A percentile compares a stretch with the other conserved stretches of the same genome.
phyloP scores from a whole-genome alignment of 345 rosid genomes.

The Carallia pectinifolia region DNA sequence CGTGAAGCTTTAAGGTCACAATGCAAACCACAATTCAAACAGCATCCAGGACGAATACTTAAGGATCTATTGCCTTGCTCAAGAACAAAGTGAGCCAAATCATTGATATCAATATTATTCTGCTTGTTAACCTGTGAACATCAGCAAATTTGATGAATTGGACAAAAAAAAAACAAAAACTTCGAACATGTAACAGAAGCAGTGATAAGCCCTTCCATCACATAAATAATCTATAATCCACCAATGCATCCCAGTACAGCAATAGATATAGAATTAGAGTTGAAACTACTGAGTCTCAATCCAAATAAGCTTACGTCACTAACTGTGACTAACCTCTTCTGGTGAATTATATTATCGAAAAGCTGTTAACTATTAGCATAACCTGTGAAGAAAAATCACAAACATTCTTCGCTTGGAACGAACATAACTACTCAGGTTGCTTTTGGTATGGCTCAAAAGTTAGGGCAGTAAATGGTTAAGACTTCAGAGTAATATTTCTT shows the following conservation, averaged over 20 bases:
- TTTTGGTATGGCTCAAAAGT: no score
- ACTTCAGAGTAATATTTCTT: no score
- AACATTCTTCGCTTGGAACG: no score
- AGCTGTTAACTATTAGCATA: no score
- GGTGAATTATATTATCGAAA: no score
- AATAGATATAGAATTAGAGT: background rate
- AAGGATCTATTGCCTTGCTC: conserved; percentile 22
- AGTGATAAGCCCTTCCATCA: background rate
- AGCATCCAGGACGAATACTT: conserved; percentile 42
- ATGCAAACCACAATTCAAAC: conserved; percentile 60
- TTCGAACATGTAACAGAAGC: background rate
- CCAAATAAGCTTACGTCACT: no score
- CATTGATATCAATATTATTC: conserved; percentile 24
- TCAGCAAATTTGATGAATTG: background rate
- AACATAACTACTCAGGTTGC: no score
- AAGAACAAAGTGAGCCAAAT: conserved; percentile 33
- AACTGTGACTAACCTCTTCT: no score
- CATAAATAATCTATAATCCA: background rate
- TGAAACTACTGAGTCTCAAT: no score
- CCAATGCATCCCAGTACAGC: background rate
- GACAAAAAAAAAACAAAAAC: background rate
- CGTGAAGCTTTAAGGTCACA: conserved; percentile 42
- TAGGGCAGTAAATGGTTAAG: no score
- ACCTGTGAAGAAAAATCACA: no score
- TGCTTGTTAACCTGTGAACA: conserved; percentile 35